Evolutionary conservation across 129 eudicot species (phyloP).

Genomic region (Oenanthe sinensis): DNA sequence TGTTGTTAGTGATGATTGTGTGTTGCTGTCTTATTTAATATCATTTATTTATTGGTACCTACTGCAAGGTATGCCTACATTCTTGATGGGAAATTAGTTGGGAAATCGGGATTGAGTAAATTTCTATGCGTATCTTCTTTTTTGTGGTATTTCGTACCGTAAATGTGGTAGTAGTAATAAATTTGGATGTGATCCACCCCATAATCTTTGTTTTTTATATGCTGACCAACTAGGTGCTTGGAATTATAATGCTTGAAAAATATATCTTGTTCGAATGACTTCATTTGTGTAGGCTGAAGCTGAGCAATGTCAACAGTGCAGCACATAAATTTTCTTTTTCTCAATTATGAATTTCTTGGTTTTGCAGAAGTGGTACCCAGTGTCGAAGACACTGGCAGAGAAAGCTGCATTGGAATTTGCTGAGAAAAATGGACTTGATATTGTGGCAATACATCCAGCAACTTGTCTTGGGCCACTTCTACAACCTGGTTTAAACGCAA

Average conservation of each 20-base stretch:
- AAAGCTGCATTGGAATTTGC: constrained; percentile 73
- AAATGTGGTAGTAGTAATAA: too few relatives aligned
- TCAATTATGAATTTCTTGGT: background rate
- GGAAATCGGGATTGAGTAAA: background rate
- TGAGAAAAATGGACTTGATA: constrained; percentile 35
- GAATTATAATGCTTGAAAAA: background rate
- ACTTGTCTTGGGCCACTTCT: constrained; percentile 58
- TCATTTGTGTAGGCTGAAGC: background rate
- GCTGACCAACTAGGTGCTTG: background rate
- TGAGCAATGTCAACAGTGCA: background rate
- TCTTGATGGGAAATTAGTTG: background rate
- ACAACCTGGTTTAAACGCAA: constrained; percentile 68
- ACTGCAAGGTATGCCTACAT: background rate
- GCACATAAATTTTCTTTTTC: background rate
- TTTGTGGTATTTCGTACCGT: too few relatives aligned
- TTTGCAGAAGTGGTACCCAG: constrained; percentile 73
- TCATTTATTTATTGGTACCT: background rate
- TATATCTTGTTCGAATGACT: background rate
- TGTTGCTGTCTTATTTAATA: background rate
- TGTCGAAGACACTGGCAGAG: constrained; percentile 78
- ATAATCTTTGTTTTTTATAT: background rate
- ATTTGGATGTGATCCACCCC: background rate
- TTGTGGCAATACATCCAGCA: constrained; percentile 61
- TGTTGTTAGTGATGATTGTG: background rate
- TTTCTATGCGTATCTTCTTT: background rate